Percentiles rank a stretch among this genome's conserved stretches.
phyloP scores from a whole-genome alignment of 371 early-diverging fungal genomes.

The Dinochytrium kinnereticum region DNA sequence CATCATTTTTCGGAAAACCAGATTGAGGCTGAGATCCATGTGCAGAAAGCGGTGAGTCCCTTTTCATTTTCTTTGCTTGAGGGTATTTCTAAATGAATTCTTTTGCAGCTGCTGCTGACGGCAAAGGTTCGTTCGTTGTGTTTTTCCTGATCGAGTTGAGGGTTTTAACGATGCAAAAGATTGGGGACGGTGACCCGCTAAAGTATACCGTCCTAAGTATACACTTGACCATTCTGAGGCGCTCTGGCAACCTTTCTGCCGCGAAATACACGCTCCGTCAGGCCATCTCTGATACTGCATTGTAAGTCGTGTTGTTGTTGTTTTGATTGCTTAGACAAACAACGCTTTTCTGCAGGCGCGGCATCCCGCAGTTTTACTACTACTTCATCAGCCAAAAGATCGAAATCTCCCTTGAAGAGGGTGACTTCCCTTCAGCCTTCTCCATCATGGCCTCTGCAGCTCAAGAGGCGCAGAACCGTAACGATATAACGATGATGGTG shows the following conservation, averaged over 20 bases:
- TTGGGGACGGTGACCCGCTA: background rate
- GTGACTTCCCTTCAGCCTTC: background rate
- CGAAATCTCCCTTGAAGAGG: background rate
- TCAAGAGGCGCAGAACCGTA: slow-evolving; percentile 1
- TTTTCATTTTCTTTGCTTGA: background rate
- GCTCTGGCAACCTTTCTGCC: background rate
- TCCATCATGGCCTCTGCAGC: background rate
- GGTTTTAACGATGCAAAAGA: background rate
- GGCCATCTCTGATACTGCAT: background rate
- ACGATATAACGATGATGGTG: slow-evolving; percentile 3
- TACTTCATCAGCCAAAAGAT: slow-evolving; percentile 11
- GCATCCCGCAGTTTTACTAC: slow-evolving; percentile 19
- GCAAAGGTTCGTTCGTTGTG: background rate
- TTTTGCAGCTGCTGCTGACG: background rate
- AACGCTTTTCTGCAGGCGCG: background rate
- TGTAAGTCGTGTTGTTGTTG: background rate
- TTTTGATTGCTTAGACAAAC: background rate
- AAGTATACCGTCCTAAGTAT: background rate
- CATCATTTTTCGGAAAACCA: slow-evolving; percentile 12
- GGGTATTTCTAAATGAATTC: background rate
- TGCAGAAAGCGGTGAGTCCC: slow-evolving; percentile 28
- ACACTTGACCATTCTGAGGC: background rate
- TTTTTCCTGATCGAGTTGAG: background rate
- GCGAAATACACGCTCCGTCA: slow-evolving; percentile 3
- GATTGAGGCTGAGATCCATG: slow-evolving; percentile 25